Evolutionary conservation across 768 basidiomycete genomes (phyloP), one percentile per base, ranked within the genome.

Genomic region (Hysterangium stoloniferum): DNA sequence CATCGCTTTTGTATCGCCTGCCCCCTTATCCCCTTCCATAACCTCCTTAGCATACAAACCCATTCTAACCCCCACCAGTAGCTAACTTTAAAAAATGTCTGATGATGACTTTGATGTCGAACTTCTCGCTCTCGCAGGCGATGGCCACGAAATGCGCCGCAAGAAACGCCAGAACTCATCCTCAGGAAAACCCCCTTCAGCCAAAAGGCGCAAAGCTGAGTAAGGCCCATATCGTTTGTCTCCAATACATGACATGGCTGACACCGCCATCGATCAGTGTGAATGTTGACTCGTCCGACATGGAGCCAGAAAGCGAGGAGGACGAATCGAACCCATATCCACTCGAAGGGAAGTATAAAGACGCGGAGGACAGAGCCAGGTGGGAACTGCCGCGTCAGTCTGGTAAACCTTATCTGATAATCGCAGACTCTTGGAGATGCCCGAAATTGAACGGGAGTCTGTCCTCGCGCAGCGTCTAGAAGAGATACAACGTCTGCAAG

Each of bases 391-490:
- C 22, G 2, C 29, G 4, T 38, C 38, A 27, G 25, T 32, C 52
- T 57, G 54, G 43, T 50, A n/a, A 45, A 46, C 55, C 53, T 61
- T 59, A 53, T 55, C 54, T 56, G 48, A 55, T 63, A 59, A 24
- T 34, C 22, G 11, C 44, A 97, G 94, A 46, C 71, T 98, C 28
- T 69, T 90, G 60, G 65, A 71, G 20, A 73, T 95, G 77, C 76
- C 84, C 33, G 95, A 98, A 66, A 76, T 96, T 58, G 85, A 93
- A 54, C 81, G 95, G 48, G 95, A 98, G 65, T 80, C 79, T 29
- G 85, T 91, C 44, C 73, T 98, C 19, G 85, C 87, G 0, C 72
- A 79, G 53, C 82, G 95, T 6, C 69, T 78, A 29, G 93, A 93
- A 54, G 81, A 91, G 66, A 78, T 84, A 68, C 86, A 90, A 64